Base-by-base conservation (phyloP, 768 basidiomycete species). In the Mycena rebaudengoi region DNA sequence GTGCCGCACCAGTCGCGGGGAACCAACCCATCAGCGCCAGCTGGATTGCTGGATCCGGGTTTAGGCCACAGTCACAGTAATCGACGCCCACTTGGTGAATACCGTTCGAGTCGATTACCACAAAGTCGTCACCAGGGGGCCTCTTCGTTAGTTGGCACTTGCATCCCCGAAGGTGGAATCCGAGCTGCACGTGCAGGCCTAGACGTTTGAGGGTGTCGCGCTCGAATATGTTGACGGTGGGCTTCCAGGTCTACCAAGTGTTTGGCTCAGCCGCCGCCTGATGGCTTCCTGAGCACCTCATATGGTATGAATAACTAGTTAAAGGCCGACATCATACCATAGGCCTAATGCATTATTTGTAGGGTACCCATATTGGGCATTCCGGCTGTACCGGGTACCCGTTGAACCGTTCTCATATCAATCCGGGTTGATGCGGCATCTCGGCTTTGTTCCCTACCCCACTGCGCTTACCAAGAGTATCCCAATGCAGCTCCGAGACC, bases 41-140 rank as follows among this genome's bases (percentile, higher is more conserved):
- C 37, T 59, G 57, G 5, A 40, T 37, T 7, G 57, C 4, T 1
- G 49, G 29, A 3, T 44, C 39, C 2, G 4, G 5, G 11, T 37
- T 46, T 20, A 39, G 48, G 2, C 57, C 57, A 13, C 57, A 59
- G n/a, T 35, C 21, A 39, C 57, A 59, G 16, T 41, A 57, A 18
- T 32, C 40, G n/a, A 64, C n/a, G 12, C 49, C 46, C 26, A 57
- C 39, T 12, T 50, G 32, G 54, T 50, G 55, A 14, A 59, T 14
- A 6, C 62, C 62, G 8, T 43, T 14, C 25, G 16, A 5, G n/a
- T 57, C 55, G 7, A 57, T 57, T 2, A 64, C 45, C 0, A 40
- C 40, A 23, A 64, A 57, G 5, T 43, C 44, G n/a, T 33, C 29
- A 21, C 46, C 37, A 6, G 54, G 30, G 1, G 48, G 29, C 2